Percentiles rank a stretch among this genome's conserved stretches.
These are phyloP conservation scores for Venturia pyrina DNA, from an alignment of 2,329 filamentous ascomycete genomes.

Conservation along the genomic window DNA sequence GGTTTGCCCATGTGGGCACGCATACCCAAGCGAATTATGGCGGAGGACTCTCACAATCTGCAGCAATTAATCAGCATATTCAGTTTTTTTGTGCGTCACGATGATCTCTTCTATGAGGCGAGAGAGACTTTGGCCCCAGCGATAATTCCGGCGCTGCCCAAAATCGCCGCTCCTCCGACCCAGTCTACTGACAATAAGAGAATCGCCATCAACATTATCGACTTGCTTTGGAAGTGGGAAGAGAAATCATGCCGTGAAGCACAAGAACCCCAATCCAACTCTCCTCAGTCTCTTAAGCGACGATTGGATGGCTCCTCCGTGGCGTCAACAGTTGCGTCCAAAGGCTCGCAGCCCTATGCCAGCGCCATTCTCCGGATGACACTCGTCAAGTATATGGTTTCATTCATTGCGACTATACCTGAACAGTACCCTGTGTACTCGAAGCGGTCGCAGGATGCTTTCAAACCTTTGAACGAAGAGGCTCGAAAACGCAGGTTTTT, in stretches of 20 bases:
- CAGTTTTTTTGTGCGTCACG: conserved; percentile 87
- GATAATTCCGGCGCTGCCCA: conserved; percentile 80
- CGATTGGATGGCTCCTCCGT: conserved; percentile 58
- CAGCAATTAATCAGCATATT: conserved; percentile 97
- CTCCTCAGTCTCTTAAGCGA: conserved; percentile 65
- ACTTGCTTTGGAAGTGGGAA: conserved; percentile 88
- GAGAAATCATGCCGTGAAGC: conserved; percentile 61
- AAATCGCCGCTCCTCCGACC: conserved; percentile 74
- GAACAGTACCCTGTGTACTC: conserved; percentile 75
- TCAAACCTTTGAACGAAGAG: conserved; percentile 31
- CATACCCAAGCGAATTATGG: conserved; percentile 78
- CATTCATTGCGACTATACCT: conserved; percentile 83
- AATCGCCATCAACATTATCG: conserved; percentile 81
- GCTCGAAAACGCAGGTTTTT: not conserved
- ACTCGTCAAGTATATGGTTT: conserved; percentile 89
- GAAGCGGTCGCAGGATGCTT: conserved; percentile 47
- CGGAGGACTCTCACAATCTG: conserved; percentile 88
- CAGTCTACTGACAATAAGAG: conserved; percentile 88
- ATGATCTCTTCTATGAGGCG: conserved; percentile 88
- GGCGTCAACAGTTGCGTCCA: conserved; percentile 39
- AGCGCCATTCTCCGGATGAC: conserved; percentile 54
- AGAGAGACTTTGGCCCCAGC: conserved; percentile 82
- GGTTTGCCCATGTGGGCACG: conserved; percentile 78
- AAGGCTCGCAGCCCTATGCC: conserved; percentile 16
- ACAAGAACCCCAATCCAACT: conserved; percentile 44